These are phyloP conservation scores for Clarireedia hainanense DNA, from an alignment of 2,329 filamentous ascomycete species.

Conservation along the genomic window DNA sequence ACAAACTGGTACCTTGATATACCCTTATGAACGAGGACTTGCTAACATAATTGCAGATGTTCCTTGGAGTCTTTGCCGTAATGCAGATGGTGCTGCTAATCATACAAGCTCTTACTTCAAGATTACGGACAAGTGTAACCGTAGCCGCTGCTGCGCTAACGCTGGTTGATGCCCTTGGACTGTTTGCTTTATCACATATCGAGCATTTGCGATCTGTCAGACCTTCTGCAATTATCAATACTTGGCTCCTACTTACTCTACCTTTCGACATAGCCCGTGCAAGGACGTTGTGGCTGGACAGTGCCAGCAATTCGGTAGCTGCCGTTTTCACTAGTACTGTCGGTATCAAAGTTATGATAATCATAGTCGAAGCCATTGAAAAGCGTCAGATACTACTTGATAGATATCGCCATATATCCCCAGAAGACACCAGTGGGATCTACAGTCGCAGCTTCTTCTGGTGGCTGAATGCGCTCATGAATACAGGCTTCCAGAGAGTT, in stretches of 20 bases:
- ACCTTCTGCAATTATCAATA: conserved; percentile 20
- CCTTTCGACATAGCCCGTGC: conserved; percentile 21
- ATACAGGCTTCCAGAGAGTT: conserved; percentile 31
- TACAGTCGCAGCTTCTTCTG: conserved; percentile 33
- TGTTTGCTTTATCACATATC: conserved; percentile 19
- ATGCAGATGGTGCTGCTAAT: conserved; percentile 16
- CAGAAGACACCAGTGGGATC: conserved; percentile 34
- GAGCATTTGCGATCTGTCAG: conserved; percentile 22
- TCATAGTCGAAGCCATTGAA: conserved; percentile 32
- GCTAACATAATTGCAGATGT: conserved; percentile 21
- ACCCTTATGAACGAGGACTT: not conserved
- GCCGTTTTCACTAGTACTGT: conserved; percentile 32
- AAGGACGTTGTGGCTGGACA: conserved; percentile 22
- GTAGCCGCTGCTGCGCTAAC: conserved; percentile 15
- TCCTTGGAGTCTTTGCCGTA: conserved; percentile 19
- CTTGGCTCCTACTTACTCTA: conserved; percentile 22
- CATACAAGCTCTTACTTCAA: conserved; percentile 8
- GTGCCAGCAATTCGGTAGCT: conserved; percentile 25
- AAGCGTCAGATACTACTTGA: conserved; percentile 31
- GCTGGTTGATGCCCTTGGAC: conserved; percentile 14
- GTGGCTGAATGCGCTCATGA: conserved; percentile 34
- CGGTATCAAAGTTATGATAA: conserved; percentile 30
- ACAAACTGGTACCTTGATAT: conserved; percentile 16
- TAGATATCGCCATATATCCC: conserved; percentile 26
- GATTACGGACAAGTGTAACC: conserved; percentile 13